These are phyloP conservation scores for Moniliella sp. DNA, from an alignment of 1,284 basidiomycete genomes.

Conservation along the genomic window DNA sequence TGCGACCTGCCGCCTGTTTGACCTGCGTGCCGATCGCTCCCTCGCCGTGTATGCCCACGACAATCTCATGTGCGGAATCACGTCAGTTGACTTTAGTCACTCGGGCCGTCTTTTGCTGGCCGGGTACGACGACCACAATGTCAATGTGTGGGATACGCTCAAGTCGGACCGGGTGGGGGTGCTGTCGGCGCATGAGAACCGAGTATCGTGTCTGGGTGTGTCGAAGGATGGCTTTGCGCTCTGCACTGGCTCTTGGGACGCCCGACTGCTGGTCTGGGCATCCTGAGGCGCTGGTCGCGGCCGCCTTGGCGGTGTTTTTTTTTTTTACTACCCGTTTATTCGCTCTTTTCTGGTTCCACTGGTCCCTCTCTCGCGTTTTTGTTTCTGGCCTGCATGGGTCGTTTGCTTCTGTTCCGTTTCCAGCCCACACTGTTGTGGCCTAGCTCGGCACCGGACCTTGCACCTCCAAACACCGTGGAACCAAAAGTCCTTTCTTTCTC, in stretches of 20 bases:
- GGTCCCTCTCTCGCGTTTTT: too few relatives aligned
- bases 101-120: constrained; percentile 91
- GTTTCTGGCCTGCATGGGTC: too few relatives aligned
- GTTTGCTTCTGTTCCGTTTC: too few relatives aligned
- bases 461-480: too few relatives aligned
- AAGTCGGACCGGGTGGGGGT: constrained; percentile 94
- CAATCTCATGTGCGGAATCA: constrained; percentile 94
- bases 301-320: too few relatives aligned
- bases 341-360: too few relatives aligned
- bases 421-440: too few relatives aligned
- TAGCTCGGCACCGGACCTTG: too few relatives aligned
- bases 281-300: too few relatives aligned
- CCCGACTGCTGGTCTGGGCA: constrained; percentile 46
- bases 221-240: constrained; percentile 87
- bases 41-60: constrained; percentile 90
- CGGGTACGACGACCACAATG: constrained; percentile 97
- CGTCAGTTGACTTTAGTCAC: constrained; percentile 88
- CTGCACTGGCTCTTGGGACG: constrained; percentile 96
- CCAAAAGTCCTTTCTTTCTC: too few relatives aligned
- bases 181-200: constrained; percentile 85
- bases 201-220: constrained; percentile 85
- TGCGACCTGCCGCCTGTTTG: constrained; percentile 87
- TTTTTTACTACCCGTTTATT: too few relatives aligned
- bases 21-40: constrained; percentile 88
- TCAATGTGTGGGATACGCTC: constrained; percentile 96